Evolutionary conservation across 2,329 filamentous ascomycete genomes (phyloP), one percentile per base, ranked within the genome.

Genomic region (Exophiala sp.): DNA sequence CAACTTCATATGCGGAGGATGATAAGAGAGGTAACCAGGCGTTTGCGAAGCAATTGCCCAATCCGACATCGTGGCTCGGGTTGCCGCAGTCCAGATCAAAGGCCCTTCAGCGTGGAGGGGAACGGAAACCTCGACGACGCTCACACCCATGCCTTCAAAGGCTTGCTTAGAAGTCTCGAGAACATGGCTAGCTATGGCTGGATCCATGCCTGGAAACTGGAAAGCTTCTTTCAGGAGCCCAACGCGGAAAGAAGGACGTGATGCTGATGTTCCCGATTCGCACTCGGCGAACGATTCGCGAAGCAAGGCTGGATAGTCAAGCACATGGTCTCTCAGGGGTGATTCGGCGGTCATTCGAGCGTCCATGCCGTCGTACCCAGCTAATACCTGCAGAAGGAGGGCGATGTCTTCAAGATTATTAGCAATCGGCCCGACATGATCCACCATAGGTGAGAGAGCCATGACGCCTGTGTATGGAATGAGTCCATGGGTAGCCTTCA

Each of bases 401-500:
- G 76, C 74, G 18, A 65, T 66, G 20, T 77, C 72, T 5, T 63
- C 53, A 0, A 76, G 68, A 1, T 67, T 71, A 2, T 65, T 61
- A 0, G 73, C 65, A 44, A 78, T 66, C 0, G 75, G 74, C 0
- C 75, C 75, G 0, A 65, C 69, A 58, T 80, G 76, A 55, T 81
- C 78, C 29, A 79, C 74, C 2, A 75, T 71, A 0, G 76, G 70
- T 41, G 78, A 72, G 1, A 75, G 72, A 32, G 68, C 71, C 1
- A 69, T 71, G 43, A 75, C 69, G 0, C 74, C 77, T 0, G 75
- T 79, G 47, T 73, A 80, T 0, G 78, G 77, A 0, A 81, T 68
- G 0, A 79, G 64, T 0, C 74, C 72, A 41, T 75, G 73, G 0
- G 76, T 79, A 0, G 78, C 75, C 59, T 79, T 80, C 45, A 79